These are phyloP conservation scores for Trypanosoma vivax DNA, from an alignment of 208 protist species.

Conservation along the genomic window DNA sequence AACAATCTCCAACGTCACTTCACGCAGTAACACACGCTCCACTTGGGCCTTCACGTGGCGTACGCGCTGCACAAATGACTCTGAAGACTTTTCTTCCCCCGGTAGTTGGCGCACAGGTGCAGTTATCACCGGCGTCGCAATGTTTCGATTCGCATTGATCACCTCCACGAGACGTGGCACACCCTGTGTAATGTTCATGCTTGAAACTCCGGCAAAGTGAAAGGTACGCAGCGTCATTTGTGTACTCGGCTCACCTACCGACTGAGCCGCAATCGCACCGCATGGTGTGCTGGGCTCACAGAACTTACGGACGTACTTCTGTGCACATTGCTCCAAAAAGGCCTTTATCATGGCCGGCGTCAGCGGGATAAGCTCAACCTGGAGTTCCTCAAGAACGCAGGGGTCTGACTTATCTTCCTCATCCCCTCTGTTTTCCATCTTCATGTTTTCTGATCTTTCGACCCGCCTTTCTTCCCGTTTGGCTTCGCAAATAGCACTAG, in stretches of 20 bases:
- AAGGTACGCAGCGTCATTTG: slow-evolving; percentile 99
- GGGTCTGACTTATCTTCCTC: background rate
- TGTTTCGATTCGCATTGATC: slow-evolving; percentile 98
- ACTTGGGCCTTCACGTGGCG: slow-evolving; percentile 88
- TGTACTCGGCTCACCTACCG: slow-evolving; percentile 99
- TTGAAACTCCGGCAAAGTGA: slow-evolving; percentile 99
- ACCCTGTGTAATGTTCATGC: slow-evolving; percentile 98
- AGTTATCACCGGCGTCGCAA: slow-evolving; percentile 98
- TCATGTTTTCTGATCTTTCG: background rate
- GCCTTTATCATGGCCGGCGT: slow-evolving; percentile 57
- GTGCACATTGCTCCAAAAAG: slow-evolving; percentile 66
- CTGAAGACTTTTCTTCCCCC: slow-evolving; percentile 1
- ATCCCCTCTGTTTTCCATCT: background rate
- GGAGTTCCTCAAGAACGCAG: slow-evolving; percentile 39
- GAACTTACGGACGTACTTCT: slow-evolving; percentile 79
- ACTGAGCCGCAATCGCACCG: slow-evolving; percentile 98
- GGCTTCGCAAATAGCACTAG: background rate
- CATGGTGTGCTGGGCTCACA: slow-evolving; percentile 97
- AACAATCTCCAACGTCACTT: slow-evolving; percentile 81
- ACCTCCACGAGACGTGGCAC: slow-evolving; percentile 98
- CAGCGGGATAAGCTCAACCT: slow-evolving; percentile 65
- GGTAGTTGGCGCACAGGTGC: slow-evolving; percentile 35
- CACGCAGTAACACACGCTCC: slow-evolving; percentile 88
- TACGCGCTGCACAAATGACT: slow-evolving; percentile 28
- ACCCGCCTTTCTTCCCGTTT: background rate